Evolutionary conservation across 805 yeast genomes (phyloP), one percentile per base, ranked within the genome.

Genomic region (Myxozyma melibiosi): DNA sequence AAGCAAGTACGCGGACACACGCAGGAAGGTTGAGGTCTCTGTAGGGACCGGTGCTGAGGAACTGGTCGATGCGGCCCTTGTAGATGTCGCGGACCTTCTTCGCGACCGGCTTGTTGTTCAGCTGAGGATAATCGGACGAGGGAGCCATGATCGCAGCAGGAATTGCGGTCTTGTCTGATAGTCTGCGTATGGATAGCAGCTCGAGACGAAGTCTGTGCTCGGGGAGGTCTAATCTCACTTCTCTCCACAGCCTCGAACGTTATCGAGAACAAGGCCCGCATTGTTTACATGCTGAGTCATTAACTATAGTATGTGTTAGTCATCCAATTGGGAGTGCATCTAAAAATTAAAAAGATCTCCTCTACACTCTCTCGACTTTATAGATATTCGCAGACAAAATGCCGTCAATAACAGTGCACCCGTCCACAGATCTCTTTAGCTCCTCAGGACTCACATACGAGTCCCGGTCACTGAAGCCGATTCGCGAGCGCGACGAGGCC

Each of bases 11-110:
- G 4, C 1, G n/a, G 37, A 49, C 61, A 11, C 34, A 60, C 65
- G 84, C 85, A 11, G 97, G 96, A 35, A 92, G 75, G 71, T 89
- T 90, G 65, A 90, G 74, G 48, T 79, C 75, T 38, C 72, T 70
- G 74, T 86, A 92, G 62, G 84, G 84, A 30, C 98, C 97, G n/a
- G 83, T 84, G 16, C 67, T 66, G 43, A 82, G 81, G 76, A 90
- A 90, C 65, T 86, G 95, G 42, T 90, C 78, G 59, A 90, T 74
- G 44, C 96, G 78, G 66, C 82, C 79, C 62, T 83, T 85, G 68
- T 85, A 90, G 55, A 90, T 79, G 38, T 81, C 78, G 68, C 88
- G 90, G 42, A 89, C 82, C 61, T 90, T 90, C 67, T 87, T 86
- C 65, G 88, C 84, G 40, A 80, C 82, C 2, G 96, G 96, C 22